Percentiles rank a stretch among this genome's conserved stretches.
These are phyloP conservation scores for Fusarium sp. DNA, from an alignment of 2,329 filamentous ascomycete genomes.

Conservation along the genomic window DNA sequence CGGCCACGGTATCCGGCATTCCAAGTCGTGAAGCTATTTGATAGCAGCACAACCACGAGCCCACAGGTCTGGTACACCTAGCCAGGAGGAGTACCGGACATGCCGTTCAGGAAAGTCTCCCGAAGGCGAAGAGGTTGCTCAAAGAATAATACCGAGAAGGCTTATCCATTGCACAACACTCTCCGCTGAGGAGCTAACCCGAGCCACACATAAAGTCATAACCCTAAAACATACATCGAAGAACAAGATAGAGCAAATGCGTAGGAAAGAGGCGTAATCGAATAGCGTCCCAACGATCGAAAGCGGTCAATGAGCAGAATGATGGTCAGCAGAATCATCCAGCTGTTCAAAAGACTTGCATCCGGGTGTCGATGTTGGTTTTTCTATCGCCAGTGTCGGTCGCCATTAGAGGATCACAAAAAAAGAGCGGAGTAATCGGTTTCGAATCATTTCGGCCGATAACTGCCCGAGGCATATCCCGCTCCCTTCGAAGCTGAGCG, in stretches of 20 bases:
- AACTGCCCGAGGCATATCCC: slow-evolving; percentile 60
- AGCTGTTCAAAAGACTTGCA: slow-evolving; percentile 39
- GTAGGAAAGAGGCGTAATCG: slow-evolving; percentile 50
- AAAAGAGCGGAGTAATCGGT: slow-evolving; percentile 29
- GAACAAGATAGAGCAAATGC: slow-evolving; percentile 59
- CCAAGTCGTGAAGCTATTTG: slow-evolving; percentile 23
- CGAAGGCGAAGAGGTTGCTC: slow-evolving; percentile 31
- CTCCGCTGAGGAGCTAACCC: slow-evolving; percentile 50
- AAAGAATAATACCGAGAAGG: slow-evolving; percentile 17
- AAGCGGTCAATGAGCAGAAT: slow-evolving; percentile 46
- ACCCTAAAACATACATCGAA: slow-evolving; percentile 55
- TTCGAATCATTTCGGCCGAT: slow-evolving; percentile 54
- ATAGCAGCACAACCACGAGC: slow-evolving; percentile 32
- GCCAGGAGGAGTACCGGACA: slow-evolving; percentile 53
- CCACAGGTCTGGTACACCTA: slow-evolving; percentile 48
- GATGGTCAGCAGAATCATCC: slow-evolving; percentile 39
- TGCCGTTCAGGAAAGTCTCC: slow-evolving; percentile 56
- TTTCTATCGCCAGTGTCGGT: slow-evolving; percentile 47
- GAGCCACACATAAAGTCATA: slow-evolving; percentile 58
- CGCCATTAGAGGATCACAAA: slow-evolving; percentile 39
- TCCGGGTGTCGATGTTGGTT: slow-evolving; percentile 49
- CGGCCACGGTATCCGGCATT: slow-evolving; percentile 28
- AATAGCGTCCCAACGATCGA: slow-evolving; percentile 48
- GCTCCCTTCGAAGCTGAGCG: slow-evolving; percentile 83
- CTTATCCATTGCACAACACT: slow-evolving; percentile 27